phyloP scores from a whole-genome alignment of 495 filamentous ascomycete genomes.

The Penicillium canariense region DNA sequence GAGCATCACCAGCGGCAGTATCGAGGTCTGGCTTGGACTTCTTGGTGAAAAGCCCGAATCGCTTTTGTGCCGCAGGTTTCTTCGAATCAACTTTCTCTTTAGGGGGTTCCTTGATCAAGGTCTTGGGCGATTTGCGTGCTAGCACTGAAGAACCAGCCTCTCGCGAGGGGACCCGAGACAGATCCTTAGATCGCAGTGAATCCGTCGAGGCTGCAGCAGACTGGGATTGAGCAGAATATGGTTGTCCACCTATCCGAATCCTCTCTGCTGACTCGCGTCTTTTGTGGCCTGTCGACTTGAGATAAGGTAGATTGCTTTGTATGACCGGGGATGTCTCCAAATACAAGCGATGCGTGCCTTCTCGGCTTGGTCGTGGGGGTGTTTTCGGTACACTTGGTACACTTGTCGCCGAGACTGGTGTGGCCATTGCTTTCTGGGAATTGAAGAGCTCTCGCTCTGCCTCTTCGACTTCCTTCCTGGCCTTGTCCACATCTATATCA shows the following conservation, averaged over 20 bases:
- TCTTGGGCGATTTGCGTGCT: slow-evolving; percentile 31
- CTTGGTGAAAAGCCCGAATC: slow-evolving; percentile 76
- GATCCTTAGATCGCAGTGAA: slow-evolving; percentile 34
- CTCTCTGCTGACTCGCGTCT: slow-evolving; percentile 43
- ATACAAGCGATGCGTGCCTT: slow-evolving; percentile 69
- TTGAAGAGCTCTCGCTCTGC: slow-evolving; percentile 25
- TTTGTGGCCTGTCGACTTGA: slow-evolving; percentile 41
- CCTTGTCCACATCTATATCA: slow-evolving; percentile 24
- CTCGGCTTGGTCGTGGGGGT: slow-evolving; percentile 68
- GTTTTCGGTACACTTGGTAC: slow-evolving; percentile 16
- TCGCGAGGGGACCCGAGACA: slow-evolving; percentile 41
- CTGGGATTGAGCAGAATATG: slow-evolving; percentile 15
- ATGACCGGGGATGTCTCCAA: slow-evolving; percentile 65
- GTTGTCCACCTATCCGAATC: slow-evolving; percentile 6
- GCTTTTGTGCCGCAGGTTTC: slow-evolving; percentile 38
- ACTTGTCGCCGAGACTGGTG: neutral
- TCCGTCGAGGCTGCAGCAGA: slow-evolving; percentile 39
- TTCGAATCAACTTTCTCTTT: slow-evolving; percentile 24
- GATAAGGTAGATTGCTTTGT: slow-evolving; percentile 67
- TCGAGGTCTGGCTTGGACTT: slow-evolving; percentile 66
- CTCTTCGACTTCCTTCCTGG: slow-evolving; percentile 26
- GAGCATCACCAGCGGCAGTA: slow-evolving; percentile 50
- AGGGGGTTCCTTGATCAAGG: slow-evolving; percentile 25
- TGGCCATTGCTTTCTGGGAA: neutral
- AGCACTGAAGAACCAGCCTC: slow-evolving; percentile 36